phyloP scores from a whole-genome alignment of 176 grass and related monocot genomes.

The Avena insularis region DNA sequence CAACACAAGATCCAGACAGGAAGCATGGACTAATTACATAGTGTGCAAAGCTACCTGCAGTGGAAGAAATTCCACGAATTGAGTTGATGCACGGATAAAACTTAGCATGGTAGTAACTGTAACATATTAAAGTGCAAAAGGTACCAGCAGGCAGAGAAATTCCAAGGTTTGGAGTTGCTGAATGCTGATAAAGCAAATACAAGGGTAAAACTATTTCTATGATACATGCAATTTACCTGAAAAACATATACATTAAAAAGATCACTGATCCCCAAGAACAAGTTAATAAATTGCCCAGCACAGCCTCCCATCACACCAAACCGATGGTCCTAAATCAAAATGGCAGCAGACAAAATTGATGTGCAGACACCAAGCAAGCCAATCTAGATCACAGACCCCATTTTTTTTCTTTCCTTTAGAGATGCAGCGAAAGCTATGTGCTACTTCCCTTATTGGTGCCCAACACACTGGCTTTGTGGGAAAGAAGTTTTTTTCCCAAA shows the following conservation, averaged over 20 bases:
- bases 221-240: not conserved
- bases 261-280: constrained; percentile 21
- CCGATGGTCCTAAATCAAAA: constrained; percentile 36
- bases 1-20: constrained; percentile 26
- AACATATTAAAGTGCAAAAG: not conserved
- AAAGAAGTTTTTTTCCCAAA: constrained; percentile 43
- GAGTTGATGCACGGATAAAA: constrained; percentile 8
- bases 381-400: constrained; percentile 14
- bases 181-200: not conserved
- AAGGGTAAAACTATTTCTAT: constrained; percentile 2
- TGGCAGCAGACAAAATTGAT: constrained; percentile 22
- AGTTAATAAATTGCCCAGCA: constrained; percentile 26
- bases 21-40: not conserved
- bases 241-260: constrained; percentile 10
- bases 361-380: constrained; percentile 36
- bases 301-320: constrained; percentile 47
- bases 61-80: constrained; percentile 7
- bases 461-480: constrained; percentile 35
- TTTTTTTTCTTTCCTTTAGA: constrained; percentile 41
- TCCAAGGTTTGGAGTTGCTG: not conserved
- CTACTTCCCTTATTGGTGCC: constrained; percentile 50
- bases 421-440: constrained; percentile 10
- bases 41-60: constrained; percentile 12
- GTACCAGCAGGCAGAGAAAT: not conserved
- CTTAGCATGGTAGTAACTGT: not conserved